Percentiles rank a stretch among this genome's conserved stretches.
These are phyloP conservation scores for Cryptosporidium parvum DNA, from an alignment of 169 alveolate species.

Conservation along the genomic window DNA sequence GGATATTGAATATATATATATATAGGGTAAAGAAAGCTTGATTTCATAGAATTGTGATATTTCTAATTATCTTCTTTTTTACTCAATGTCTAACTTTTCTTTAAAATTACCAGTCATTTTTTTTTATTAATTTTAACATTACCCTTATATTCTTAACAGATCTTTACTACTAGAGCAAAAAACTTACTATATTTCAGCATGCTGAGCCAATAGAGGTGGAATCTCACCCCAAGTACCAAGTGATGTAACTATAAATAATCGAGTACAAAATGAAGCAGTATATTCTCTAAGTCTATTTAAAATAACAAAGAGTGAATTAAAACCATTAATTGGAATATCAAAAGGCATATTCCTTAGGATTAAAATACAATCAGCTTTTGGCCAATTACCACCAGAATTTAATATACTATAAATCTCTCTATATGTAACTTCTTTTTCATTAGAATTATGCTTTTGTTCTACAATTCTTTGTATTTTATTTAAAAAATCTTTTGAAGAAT, in stretches of 20 bases:
- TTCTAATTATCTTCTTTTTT: no score
- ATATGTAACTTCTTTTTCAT: slow-evolving; percentile 30
- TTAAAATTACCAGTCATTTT: no score
- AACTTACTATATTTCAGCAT: slow-evolving; percentile 72
- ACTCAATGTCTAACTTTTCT: no score
- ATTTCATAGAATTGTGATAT: no score
- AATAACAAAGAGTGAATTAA: slow-evolving; percentile 8
- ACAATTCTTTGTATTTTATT: slow-evolving; percentile 42
- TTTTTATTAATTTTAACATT: background rate
- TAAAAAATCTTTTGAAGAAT: slow-evolving; percentile 53
- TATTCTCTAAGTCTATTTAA: slow-evolving; percentile 41
- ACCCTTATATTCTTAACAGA: background rate
- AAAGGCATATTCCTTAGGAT: slow-evolving; percentile 57
- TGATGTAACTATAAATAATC: slow-evolving; percentile 27
- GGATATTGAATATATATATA: no score
- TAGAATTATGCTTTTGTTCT: background rate
- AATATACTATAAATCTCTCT: slow-evolving; percentile 30
- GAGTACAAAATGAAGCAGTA: slow-evolving; percentile 23
- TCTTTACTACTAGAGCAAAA: background rate
- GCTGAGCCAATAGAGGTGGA: slow-evolving; percentile 38
- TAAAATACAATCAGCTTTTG: slow-evolving; percentile 54
- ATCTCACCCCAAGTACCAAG: slow-evolving; percentile 68
- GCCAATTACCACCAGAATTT: slow-evolving; percentile 73
- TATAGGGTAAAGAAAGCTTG: background rate
- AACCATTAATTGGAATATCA: slow-evolving; percentile 53